Conservation (phyloP, 1,284 basidiomycete genomes). For the Ustilago curta region DNA sequence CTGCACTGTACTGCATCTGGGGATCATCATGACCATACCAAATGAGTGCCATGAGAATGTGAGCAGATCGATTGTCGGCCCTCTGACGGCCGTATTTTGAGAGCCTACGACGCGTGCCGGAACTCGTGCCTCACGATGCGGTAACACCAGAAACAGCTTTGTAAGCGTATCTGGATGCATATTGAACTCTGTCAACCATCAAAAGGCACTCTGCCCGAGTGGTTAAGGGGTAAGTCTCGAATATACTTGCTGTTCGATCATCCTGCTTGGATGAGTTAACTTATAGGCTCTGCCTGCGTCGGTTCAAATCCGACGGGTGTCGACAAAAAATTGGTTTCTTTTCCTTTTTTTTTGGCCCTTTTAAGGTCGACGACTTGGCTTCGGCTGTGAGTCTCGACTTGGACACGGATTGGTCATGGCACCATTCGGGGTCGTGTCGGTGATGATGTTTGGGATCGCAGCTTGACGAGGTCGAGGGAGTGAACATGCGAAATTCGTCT, state of each 20-base stretch:
- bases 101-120: neutral
- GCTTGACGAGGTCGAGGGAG: neutral
- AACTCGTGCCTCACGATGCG: no score
- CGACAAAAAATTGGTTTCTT: conserved; percentile 19
- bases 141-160: no score
- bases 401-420: neutral
- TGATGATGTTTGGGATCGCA: no score
- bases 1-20: neutral
- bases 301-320: conserved; percentile 52
- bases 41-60: no score
- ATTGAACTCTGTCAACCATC: no score
- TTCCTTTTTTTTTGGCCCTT: neutral
- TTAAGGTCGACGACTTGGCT: no score
- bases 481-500: no score
- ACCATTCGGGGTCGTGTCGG: neutral
- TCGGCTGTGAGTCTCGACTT: no score
- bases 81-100: neutral
- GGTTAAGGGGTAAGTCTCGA: conserved; percentile 47
- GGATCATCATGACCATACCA: neutral
- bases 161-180: no score
- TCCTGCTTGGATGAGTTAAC: conserved; percentile 20
- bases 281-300: conserved; percentile 50
- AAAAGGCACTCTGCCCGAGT: conserved; percentile 40
- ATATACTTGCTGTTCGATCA: conserved; percentile 16
- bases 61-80: neutral